phyloP scores from a whole-genome alignment of 768 basidiomycete genomes.

The Suillus ampliporus region DNA sequence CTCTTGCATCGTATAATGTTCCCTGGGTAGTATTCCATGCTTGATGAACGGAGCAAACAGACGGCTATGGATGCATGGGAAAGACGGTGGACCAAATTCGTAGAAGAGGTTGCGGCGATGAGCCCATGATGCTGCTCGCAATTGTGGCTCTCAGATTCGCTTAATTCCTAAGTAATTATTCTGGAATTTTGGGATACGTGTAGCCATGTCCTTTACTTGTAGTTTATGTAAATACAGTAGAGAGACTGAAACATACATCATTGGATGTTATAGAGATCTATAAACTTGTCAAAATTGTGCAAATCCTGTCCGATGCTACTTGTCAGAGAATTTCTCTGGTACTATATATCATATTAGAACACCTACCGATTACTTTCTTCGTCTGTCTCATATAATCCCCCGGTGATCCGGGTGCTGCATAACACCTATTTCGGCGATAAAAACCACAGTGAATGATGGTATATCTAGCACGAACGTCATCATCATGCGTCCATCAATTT shows the following conservation, averaged over 20 bases:
- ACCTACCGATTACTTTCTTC: background rate
- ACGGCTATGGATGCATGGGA: constrained; percentile 50
- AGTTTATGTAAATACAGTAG: too few species aligned
- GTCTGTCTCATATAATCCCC: background rate
- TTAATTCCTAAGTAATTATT: too few species aligned
- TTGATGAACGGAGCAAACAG: constrained; percentile 51
- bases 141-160: constrained; percentile 11
- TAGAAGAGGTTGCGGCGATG: constrained; percentile 40
- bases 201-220: too few species aligned
- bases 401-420: background rate
- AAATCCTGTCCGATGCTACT: background rate
- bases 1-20: constrained; percentile 13
- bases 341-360: background rate
- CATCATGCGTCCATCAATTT: background rate
- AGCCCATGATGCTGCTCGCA: constrained; percentile 17
- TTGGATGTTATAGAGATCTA: background rate
- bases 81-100: constrained; percentile 50
- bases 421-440: background rate
- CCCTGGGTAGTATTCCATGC: constrained; percentile 52
- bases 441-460: background rate
- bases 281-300: background rate
- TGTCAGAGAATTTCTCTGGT: too few species aligned
- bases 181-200: too few species aligned
- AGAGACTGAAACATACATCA: background rate
- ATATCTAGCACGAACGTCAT: background rate